phyloP scores from a whole-genome alignment of 495 filamentous ascomycete genomes.

The Aspergillus biplanus region DNA sequence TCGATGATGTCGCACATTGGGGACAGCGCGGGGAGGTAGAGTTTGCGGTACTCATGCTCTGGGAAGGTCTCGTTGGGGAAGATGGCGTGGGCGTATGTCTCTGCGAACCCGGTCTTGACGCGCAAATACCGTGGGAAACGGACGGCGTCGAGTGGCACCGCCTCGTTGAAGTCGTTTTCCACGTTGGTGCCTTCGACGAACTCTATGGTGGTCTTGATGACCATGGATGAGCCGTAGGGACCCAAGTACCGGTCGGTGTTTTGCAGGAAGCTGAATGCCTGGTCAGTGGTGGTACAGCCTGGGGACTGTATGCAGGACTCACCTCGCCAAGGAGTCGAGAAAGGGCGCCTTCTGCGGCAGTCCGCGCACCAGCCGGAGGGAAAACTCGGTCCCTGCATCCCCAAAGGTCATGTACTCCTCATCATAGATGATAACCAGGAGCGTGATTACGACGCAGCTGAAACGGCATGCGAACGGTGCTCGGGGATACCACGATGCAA shows the following conservation, averaged over 20 bases:
- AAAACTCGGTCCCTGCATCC: background rate
- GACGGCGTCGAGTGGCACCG: background rate
- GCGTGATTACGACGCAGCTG: background rate
- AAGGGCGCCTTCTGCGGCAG: background rate
- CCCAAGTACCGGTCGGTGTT: background rate
- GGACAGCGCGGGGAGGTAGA: background rate
- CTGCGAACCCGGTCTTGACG: background rate
- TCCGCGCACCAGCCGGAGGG: background rate
- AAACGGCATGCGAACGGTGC: background rate
- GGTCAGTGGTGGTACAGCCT: too few relatives aligned
- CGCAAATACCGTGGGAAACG: background rate
- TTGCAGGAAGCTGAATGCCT: too few relatives aligned
- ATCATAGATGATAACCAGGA: background rate
- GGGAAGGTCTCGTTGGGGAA: background rate
- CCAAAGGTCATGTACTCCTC: background rate
- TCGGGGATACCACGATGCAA: background rate
- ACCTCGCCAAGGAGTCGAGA: background rate
- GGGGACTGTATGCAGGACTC: too few relatives aligned
- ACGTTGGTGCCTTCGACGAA: constrained; percentile 1
- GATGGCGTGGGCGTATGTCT: background rate
- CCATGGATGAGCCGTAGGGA: background rate
- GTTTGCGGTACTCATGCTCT: background rate
- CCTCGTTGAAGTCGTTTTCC: background rate
- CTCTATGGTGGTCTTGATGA: background rate
- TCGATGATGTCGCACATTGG: background rate